phyloP scores from a whole-genome alignment of 345 rosid genomes.

The Hypericum perforatum region DNA sequence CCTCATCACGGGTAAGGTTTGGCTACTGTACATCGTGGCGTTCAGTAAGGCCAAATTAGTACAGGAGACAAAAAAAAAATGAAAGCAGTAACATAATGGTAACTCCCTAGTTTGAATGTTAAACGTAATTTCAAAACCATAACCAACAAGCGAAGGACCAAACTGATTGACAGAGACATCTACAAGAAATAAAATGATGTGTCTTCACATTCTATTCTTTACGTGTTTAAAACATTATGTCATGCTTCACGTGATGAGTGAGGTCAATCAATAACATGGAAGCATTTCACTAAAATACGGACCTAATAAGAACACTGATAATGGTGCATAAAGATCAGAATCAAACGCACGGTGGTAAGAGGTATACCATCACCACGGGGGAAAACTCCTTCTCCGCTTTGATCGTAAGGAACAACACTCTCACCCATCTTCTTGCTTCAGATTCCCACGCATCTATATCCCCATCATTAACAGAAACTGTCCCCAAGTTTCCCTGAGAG shows the following conservation, averaged over 20 bases:
- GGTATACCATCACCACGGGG: conserved; percentile 49
- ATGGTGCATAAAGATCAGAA: conserved; percentile 4
- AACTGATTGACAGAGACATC: too few species aligned
- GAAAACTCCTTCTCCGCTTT: conserved; percentile 38
- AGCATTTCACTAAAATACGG: background rate
- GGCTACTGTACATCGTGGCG: too few species aligned
- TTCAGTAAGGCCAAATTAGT: too few species aligned
- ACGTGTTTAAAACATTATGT: too few species aligned
- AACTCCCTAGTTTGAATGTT: too few species aligned
- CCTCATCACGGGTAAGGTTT: too few species aligned
- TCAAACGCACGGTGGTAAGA: conserved; percentile 9
- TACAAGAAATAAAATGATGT: conserved; percentile 17
- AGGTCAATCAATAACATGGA: conserved; percentile 25
- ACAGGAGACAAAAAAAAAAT: too few species aligned
- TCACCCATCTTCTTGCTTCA: conserved; percentile 78
- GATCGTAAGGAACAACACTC: conserved; percentile 48
- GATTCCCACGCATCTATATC: conserved; percentile 82
- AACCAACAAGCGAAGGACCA: too few species aligned
- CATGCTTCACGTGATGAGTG: too few species aligned
- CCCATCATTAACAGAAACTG: conserved; percentile 55
- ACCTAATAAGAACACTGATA: background rate
- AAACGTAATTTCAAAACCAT: too few species aligned
- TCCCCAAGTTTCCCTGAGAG: conserved; percentile 11
- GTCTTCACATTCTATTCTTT: conserved; percentile 34
- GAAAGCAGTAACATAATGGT: too few species aligned